Percentiles rank a stretch among this genome's conserved stretches.
Conservation (phyloP, 805 yeast genomes). For the Alloascoidea africana region DNA sequence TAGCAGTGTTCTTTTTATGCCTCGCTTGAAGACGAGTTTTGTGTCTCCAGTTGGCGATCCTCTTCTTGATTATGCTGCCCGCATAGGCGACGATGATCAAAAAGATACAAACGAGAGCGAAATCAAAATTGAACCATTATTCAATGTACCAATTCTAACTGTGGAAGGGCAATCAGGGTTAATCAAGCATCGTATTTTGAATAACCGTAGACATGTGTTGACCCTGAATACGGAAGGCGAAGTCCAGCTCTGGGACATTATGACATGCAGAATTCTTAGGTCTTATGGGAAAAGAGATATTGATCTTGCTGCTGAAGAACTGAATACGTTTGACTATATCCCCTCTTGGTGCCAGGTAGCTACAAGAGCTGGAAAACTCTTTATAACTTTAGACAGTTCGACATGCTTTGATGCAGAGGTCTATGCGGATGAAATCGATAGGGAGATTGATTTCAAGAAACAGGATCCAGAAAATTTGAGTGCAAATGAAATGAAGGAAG, state of each 20-base stretch:
- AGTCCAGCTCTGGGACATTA: slow-evolving; percentile 56
- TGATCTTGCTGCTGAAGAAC: slow-evolving; percentile 37
- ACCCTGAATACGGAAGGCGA: slow-evolving; percentile 63
- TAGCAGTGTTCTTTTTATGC: too few species aligned
- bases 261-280: slow-evolving; percentile 20
- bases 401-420: slow-evolving; percentile 59
- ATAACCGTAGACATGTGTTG: slow-evolving; percentile 68
- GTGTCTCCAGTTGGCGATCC: neutral
- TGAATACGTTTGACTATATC: slow-evolving; percentile 46
- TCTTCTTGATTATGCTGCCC: neutral
- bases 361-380: slow-evolving; percentile 66
- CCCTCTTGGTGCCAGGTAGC: slow-evolving; percentile 87
- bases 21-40: neutral
- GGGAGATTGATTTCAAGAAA: slow-evolving; percentile 7
- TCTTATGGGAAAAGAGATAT: slow-evolving; percentile 25
- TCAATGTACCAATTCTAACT: slow-evolving; percentile 19
- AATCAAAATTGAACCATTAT: slow-evolving; percentile 12
- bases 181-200: slow-evolving; percentile 51
- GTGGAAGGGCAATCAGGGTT: slow-evolving; percentile 40
- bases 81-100: neutral
- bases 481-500: neutral
- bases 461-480: neutral
- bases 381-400: slow-evolving; percentile 39
- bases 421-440: slow-evolving; percentile 62
- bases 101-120: neutral